Base-by-base conservation (phyloP, 192 early-diverging fungal species). In the Coemansia sp. region DNA sequence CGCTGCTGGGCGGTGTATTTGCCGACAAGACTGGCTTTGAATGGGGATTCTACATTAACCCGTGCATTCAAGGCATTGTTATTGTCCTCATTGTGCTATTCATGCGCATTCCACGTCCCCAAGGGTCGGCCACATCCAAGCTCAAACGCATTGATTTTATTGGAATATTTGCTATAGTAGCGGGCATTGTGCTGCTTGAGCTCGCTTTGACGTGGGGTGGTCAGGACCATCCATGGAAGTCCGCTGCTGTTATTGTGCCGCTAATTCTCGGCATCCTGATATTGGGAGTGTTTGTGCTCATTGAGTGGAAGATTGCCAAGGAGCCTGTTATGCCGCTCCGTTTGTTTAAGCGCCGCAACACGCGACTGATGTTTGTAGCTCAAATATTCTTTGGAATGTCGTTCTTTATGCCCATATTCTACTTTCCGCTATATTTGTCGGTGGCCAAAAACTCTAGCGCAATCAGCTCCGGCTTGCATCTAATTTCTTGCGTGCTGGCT, bases 191-290 rank as follows among this genome's bases (percentile, higher is more conserved):
- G 12, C 79, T 82, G 46, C 59, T 94, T 36, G 71, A 93, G 14
- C 67, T 91, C n/a, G 91, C 92, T 0, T 74, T 91, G 48, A 85
- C 84, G 28, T 86, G 85, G 68, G 94, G 92, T 47, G 94, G 94
- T 15, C 68, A 68, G 46, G 68, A 74, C 12, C 89, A 90, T 80
- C 73, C 83, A 5, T 95, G 92, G 94, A 68, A 65, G 17, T 82
- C 81, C 23, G 70, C 90, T 0, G 61, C 80, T 11, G 83, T 89
- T 4, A 83, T 94, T 60, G 69, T 57, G 0, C 68, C 86, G 21
- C 72, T 90, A 21, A 61, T 84, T 11, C 66, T 86, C 12, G 75
- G 82, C 11, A 55, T 69, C 10, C 21, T 85, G 2, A 38, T 89
- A 1, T 59, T 91, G 11, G 78, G 55, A 10, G 8, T 87, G 5